Percentiles rank a stretch among this genome's conserved stretches.
Conservation (phyloP, 371 early-diverging fungal species). For the Syncephalis fuscata region DNA sequence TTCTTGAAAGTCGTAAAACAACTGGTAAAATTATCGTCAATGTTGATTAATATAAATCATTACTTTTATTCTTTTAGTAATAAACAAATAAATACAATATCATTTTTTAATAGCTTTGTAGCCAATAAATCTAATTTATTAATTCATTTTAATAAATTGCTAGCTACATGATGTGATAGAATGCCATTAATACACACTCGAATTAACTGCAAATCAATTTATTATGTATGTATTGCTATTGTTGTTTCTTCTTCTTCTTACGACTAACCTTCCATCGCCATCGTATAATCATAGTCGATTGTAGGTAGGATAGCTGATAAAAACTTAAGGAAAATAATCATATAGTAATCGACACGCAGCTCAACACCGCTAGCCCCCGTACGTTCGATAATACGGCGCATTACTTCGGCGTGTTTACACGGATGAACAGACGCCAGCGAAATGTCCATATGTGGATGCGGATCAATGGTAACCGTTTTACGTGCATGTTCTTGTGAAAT, state of each 20-base stretch:
- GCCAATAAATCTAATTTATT: no score
- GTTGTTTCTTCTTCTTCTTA: no score
- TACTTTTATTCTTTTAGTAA: no score
- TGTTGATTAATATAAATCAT: no score
- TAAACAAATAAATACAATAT: no score
- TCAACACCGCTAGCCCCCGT: slow-evolving; percentile 36
- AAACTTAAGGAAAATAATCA: slow-evolving; percentile 89
- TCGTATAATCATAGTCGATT: slow-evolving; percentile 94
- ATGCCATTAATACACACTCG: no score
- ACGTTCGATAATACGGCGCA: slow-evolving; percentile 86
- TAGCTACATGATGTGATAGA: no score
- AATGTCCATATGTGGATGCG: slow-evolving; percentile 79
- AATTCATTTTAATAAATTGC: no score
- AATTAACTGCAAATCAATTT: no score
- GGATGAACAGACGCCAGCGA: slow-evolving; percentile 89
- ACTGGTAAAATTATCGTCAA: slow-evolving; percentile 51
- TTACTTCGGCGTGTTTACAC: slow-evolving; percentile 95
- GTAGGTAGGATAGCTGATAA: slow-evolving; percentile 92
- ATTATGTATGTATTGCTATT: no score
- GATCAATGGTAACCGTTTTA: slow-evolving; percentile 94
- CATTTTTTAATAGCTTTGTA: no score
- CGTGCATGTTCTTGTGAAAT: slow-evolving; percentile 94
- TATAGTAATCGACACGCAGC: slow-evolving; percentile 87
- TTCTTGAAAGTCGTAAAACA: slow-evolving; percentile 61
- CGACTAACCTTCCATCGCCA: slow-evolving; percentile 22